A percentile compares a stretch with the other conserved stretches of the same genome.
Conservation (phyloP, 169 alveolate genomes). For the Cryptosporidium parvum region DNA sequence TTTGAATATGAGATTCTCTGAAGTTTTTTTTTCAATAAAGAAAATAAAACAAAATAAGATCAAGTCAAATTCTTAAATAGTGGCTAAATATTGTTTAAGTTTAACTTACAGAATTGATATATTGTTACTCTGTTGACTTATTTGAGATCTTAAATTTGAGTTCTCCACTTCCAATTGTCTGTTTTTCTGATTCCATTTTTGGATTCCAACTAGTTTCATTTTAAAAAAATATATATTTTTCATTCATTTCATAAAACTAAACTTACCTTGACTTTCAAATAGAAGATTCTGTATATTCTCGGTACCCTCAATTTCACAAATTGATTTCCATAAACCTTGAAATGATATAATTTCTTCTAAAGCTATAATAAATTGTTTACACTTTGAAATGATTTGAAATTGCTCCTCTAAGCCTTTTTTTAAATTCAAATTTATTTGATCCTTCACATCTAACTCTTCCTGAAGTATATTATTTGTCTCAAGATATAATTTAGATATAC, state of each 20-base stretch:
- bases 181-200: constrained; percentile 61
- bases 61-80: no score
- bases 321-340: constrained; percentile 54
- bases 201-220: constrained; percentile 43
- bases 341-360: constrained; percentile 42
- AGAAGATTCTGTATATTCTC: constrained; percentile 25
- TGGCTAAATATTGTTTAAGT: not conserved
- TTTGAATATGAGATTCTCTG: constrained; percentile 37
- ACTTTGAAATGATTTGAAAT: constrained; percentile 42
- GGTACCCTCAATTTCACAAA: constrained; percentile 42
- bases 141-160: constrained; percentile 38
- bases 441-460: constrained; percentile 63
- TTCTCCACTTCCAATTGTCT: constrained; percentile 56
- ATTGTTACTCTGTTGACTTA: constrained; percentile 21
- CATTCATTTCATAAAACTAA: no score
- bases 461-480: constrained; percentile 20
- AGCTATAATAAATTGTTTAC: constrained; percentile 47
- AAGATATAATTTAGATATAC: constrained; percentile 12
- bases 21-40: not conserved
- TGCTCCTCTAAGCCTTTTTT: constrained; percentile 66
- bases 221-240: not conserved
- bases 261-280: constrained; percentile 62
- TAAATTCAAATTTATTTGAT: constrained; percentile 43
- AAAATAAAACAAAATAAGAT: not conserved
- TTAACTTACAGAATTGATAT: constrained; percentile 59